Conservation (phyloP, 306 rosid species). For the Cucurbita argyrosperma region DNA sequence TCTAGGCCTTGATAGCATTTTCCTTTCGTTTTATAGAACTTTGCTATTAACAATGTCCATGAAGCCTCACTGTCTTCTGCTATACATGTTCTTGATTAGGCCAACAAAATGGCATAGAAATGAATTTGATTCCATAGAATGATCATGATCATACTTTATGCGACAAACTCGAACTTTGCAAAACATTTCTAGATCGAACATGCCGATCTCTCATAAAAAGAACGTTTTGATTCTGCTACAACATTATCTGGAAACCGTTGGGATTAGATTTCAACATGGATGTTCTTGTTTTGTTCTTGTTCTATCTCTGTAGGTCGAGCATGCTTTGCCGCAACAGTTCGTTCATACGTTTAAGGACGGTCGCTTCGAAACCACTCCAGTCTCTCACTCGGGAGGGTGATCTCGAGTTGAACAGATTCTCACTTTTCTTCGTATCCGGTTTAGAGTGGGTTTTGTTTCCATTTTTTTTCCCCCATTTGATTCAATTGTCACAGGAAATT, state of each 20-base stretch:
- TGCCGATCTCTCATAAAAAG: background rate
- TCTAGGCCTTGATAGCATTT: background rate
- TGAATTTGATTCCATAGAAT: background rate
- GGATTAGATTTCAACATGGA: background rate
- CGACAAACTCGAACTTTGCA: background rate
- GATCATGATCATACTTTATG: background rate
- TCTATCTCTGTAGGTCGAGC: constrained; percentile 53
- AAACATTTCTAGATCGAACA: no score
- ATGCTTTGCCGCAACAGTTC: constrained; percentile 85
- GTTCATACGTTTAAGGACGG: constrained; percentile 60
- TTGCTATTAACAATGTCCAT: background rate
- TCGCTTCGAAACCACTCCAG: constrained; percentile 69
- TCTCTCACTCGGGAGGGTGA: constrained; percentile 96
- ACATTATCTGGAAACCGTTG: background rate
- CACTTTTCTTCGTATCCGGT: background rate
- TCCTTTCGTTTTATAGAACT: background rate
- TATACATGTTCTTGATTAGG: background rate
- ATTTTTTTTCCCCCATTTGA: constrained; percentile 22
- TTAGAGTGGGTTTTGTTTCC: constrained; percentile 18
- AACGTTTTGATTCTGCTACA: background rate
- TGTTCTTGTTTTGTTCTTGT: background rate
- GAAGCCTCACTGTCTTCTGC: background rate
- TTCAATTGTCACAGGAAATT: constrained; percentile 29
- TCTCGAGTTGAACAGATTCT: background rate
- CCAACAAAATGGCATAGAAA: background rate